These are phyloP conservation scores for Tetrahymena borealis DNA, from an alignment of 73 alveolate species.

Conservation along the genomic window DNA sequence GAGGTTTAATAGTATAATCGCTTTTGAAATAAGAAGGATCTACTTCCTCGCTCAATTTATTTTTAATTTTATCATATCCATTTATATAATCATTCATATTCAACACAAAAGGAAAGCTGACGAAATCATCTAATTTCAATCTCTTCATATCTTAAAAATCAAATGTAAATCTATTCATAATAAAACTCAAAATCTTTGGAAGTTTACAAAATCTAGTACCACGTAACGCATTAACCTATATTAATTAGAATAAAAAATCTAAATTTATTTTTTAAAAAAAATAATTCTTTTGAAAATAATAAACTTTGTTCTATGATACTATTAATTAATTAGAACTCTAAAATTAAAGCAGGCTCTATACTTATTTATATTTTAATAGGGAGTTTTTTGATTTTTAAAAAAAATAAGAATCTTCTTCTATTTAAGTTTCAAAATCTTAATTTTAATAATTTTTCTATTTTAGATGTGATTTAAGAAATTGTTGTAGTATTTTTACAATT, in stretches of 20 bases:
- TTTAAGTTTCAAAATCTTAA: too few relatives aligned
- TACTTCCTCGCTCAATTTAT: constrained; percentile 47
- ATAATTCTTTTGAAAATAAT: background rate
- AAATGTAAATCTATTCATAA: constrained; percentile 79
- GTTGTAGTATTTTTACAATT: too few relatives aligned
- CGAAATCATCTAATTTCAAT: constrained; percentile 75
- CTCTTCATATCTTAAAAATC: constrained; percentile 71
- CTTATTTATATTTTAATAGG: too few relatives aligned
- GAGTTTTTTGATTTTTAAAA: too few relatives aligned
- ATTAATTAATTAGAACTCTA: too few relatives aligned
- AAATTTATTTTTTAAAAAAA: background rate
- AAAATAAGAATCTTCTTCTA: too few relatives aligned
- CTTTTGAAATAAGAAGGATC: constrained; percentile 5
- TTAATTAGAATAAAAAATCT: too few relatives aligned
- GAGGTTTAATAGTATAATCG: background rate
- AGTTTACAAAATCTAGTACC: constrained; percentile 64
- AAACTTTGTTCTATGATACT: too few relatives aligned
- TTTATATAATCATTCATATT: constrained; percentile 67
- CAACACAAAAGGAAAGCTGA: constrained; percentile 66
- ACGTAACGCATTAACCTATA: constrained; percentile 70
- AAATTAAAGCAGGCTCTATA: too few relatives aligned
- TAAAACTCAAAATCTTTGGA: constrained; percentile 74
- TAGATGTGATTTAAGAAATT: too few relatives aligned
- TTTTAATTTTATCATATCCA: constrained; percentile 47
- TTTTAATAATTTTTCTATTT: too few relatives aligned